phyloP scores from a whole-genome alignment of 2,329 filamentous ascomycete genomes.

The Pyricularia pennisetigena region DNA sequence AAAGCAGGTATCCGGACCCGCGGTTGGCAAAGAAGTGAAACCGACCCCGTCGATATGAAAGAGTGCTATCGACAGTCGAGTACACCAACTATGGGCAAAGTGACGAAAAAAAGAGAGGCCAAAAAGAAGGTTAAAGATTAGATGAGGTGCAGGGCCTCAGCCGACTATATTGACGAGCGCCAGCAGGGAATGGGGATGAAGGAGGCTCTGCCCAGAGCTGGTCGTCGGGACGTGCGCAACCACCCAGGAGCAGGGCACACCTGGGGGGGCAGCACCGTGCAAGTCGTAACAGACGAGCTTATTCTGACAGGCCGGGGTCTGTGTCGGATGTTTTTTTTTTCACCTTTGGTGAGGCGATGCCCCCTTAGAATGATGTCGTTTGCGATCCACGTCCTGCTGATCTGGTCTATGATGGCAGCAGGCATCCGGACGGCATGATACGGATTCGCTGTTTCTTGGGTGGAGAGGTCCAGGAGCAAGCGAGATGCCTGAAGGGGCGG shows the following conservation, averaged over 20 bases:
- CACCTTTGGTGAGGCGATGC: constrained; percentile 21
- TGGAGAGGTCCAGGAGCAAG: not conserved
- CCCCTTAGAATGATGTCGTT: constrained; percentile 22
- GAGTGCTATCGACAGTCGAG: constrained; percentile 43
- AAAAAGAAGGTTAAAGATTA: constrained; percentile 11
- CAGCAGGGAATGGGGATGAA: constrained; percentile 10
- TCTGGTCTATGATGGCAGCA: constrained; percentile 41
- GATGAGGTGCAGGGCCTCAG: constrained; percentile 14
- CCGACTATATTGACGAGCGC: constrained; percentile 18
- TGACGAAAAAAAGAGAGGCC: constrained; percentile 18
- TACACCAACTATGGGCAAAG: constrained; percentile 34
- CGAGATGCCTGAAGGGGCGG: not conserved
- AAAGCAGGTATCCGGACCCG: constrained; percentile 44
- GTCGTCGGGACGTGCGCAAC: constrained; percentile 20
- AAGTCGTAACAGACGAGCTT: constrained; percentile 28
- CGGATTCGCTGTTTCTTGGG: constrained; percentile 16
- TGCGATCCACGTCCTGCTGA: constrained; percentile 38
- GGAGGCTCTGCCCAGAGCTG: constrained; percentile 6
- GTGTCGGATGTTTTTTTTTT: constrained; percentile 29
- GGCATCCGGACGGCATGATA: constrained; percentile 43
- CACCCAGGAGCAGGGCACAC: constrained; percentile 21
- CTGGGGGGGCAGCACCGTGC: constrained; percentile 14
- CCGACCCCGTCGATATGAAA: constrained; percentile 32
- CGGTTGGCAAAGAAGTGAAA: constrained; percentile 21
- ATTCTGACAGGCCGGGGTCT: constrained; percentile 21